phyloP scores from a whole-genome alignment of 2,329 filamentous ascomycete species.

The Calonectria pseudoreteaudii region DNA sequence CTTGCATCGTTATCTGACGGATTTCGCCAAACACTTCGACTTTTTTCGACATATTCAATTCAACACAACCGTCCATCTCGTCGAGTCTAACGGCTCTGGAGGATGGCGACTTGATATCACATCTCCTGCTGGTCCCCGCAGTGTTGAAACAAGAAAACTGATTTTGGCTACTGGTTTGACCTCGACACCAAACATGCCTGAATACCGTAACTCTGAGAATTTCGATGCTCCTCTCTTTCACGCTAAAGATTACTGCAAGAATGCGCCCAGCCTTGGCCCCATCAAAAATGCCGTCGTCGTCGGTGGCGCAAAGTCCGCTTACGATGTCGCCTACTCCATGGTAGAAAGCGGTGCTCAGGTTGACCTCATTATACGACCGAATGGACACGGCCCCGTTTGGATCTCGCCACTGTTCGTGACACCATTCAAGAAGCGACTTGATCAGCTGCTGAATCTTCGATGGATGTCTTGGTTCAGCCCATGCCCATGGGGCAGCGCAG shows the following conservation, averaged over 20 bases:
- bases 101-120: conserved; percentile 37
- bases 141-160: conserved; percentile 51
- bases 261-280: conserved; percentile 46
- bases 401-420: conserved; percentile 69
- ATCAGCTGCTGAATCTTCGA: conserved; percentile 64
- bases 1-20: conserved; percentile 52
- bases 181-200: conserved; percentile 56
- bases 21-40: conserved; percentile 57
- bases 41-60: conserved; percentile 62
- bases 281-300: conserved; percentile 58
- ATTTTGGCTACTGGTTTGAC: conserved; percentile 64
- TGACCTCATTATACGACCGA: conserved; percentile 62
- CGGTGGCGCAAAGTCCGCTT: conserved; percentile 69
- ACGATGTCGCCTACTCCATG: conserved; percentile 68
- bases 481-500: conserved; percentile 71
- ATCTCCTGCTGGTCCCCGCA: neutral
- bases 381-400: conserved; percentile 66
- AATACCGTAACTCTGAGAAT: conserved; percentile 48
- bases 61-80: conserved; percentile 60
- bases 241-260: conserved; percentile 53
- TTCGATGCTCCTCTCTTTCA: conserved; percentile 58
- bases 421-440: conserved; percentile 69
- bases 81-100: conserved; percentile 41
- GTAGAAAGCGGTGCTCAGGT: conserved; percentile 60
- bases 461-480: conserved; percentile 75